Conservation (phyloP, 1,284 basidiomycete genomes). For the Papiliotrema nemorosa region DNA sequence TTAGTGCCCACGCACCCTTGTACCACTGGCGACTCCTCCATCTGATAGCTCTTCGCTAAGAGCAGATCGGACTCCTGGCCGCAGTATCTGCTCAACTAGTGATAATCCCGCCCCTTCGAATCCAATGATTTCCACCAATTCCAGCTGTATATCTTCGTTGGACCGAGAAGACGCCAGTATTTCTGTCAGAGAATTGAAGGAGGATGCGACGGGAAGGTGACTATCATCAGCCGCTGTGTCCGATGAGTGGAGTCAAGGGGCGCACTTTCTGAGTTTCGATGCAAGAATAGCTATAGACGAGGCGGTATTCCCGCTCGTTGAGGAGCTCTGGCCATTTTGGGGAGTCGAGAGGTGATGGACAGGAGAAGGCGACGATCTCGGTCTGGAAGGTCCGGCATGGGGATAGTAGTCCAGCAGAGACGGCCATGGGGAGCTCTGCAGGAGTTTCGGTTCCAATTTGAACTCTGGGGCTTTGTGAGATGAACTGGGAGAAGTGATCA, state of each 20-base stretch:
- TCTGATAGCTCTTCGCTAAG: constrained; percentile 10
- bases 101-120: constrained; percentile 62
- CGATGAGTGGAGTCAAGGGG: neutral
- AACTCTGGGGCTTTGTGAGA: no score
- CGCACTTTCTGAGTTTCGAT: neutral
- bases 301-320: no score
- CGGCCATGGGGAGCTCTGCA: neutral
- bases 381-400: constrained; percentile 1
- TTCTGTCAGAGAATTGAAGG: constrained; percentile 30
- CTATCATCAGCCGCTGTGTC: constrained; percentile 7
- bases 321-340: neutral
- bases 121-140: constrained; percentile 78
- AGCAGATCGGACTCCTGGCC: constrained; percentile 27
- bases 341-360: neutral
- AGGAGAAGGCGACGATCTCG: neutral
- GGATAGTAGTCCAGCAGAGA: constrained; percentile 6
- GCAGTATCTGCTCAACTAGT: constrained; percentile 42
- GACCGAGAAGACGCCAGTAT: constrained; percentile 37
- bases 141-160: constrained; percentile 71
- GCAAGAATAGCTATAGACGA: no score
- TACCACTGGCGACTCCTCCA: no score
- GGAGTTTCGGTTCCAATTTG: no score
- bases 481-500: no score
- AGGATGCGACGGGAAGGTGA: constrained; percentile 25
- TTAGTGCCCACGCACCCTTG: no score